Conservation (phyloP, 2,329 filamentous ascomycete species). For the Paradendryphiella salina region DNA sequence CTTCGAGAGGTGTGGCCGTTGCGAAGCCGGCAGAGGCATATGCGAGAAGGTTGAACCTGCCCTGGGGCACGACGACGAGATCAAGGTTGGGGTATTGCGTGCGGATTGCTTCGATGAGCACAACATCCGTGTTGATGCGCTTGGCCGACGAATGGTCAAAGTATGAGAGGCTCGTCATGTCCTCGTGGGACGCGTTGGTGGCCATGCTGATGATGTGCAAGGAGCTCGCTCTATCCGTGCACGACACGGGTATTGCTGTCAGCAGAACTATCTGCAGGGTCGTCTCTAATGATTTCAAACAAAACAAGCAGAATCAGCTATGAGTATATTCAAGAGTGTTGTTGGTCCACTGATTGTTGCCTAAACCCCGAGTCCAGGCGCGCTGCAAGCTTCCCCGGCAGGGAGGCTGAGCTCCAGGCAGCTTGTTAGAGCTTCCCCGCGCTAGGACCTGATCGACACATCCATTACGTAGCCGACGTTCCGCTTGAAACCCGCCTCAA, state of each 20-base stretch:
- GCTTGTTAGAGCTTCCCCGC: constrained; percentile 7
- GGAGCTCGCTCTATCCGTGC: background rate
- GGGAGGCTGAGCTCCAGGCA: constrained; percentile 1
- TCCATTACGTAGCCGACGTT: constrained; percentile 8
- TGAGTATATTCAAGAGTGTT: constrained; percentile 1
- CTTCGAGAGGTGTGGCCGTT: constrained; percentile 48
- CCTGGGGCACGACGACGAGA: constrained; percentile 46
- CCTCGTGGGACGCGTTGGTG: constrained; percentile 29
- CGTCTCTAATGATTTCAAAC: background rate
- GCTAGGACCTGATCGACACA: background rate
- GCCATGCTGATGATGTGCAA: constrained; percentile 17
- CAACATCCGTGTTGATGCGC: constrained; percentile 50
- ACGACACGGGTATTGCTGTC: background rate
- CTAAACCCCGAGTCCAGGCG: constrained; percentile 7
- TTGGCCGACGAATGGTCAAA: constrained; percentile 51
- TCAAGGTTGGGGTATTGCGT: constrained; percentile 52
- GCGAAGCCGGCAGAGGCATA: constrained; percentile 51
- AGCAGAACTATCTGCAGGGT: too few relatives aligned
- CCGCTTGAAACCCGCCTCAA: constrained; percentile 1
- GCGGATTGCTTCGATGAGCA: constrained; percentile 52
- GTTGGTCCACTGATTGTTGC: constrained; percentile 1
- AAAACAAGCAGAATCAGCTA: constrained; percentile 12
- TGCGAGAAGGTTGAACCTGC: constrained; percentile 45
- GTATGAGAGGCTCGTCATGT: constrained; percentile 47
- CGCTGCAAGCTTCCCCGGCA: background rate